Conservation (phyloP, 352 stramenopile genomes). For the Phytophthora niederhauseri region DNA sequence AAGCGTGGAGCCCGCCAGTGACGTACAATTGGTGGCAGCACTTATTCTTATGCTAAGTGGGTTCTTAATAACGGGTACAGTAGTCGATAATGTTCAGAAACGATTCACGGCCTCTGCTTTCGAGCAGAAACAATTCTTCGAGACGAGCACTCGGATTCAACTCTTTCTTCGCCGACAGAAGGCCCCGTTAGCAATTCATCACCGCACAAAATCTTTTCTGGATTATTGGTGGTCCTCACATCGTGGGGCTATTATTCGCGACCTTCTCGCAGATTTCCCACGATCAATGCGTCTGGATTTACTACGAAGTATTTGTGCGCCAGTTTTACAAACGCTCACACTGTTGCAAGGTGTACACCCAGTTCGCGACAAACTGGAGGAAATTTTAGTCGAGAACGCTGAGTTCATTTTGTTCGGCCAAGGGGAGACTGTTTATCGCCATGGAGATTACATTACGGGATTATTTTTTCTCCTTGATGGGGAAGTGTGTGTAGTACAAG, state of each 20-base stretch:
- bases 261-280: slow-evolving; percentile 50
- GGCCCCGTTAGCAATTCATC: slow-evolving; percentile 43
- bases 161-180: slow-evolving; percentile 54
- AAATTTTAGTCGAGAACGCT: slow-evolving; percentile 45
- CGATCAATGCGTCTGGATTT: slow-evolving; percentile 46
- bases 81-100: slow-evolving; percentile 56
- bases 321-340: slow-evolving; percentile 45
- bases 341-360: slow-evolving; percentile 35
- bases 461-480: slow-evolving; percentile 54
- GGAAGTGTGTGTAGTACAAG: slow-evolving; percentile 39
- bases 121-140: slow-evolving; percentile 60
- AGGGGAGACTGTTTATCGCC: slow-evolving; percentile 51
- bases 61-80: neutral
- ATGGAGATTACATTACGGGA: slow-evolving; percentile 54
- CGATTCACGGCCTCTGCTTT: slow-evolving; percentile 49
- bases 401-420: slow-evolving; percentile 57
- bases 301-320: slow-evolving; percentile 41
- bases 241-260: slow-evolving; percentile 45
- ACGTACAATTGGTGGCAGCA: neutral
- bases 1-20: neutral
- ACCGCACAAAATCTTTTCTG: slow-evolving; percentile 54
- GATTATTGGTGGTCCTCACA: slow-evolving; percentile 69
- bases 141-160: slow-evolving; percentile 48
- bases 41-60: neutral
- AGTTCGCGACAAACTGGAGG: slow-evolving; percentile 36